phyloP scores from a whole-genome alignment of 2,329 filamentous ascomycete genomes.

The Trichoderma sp. region DNA sequence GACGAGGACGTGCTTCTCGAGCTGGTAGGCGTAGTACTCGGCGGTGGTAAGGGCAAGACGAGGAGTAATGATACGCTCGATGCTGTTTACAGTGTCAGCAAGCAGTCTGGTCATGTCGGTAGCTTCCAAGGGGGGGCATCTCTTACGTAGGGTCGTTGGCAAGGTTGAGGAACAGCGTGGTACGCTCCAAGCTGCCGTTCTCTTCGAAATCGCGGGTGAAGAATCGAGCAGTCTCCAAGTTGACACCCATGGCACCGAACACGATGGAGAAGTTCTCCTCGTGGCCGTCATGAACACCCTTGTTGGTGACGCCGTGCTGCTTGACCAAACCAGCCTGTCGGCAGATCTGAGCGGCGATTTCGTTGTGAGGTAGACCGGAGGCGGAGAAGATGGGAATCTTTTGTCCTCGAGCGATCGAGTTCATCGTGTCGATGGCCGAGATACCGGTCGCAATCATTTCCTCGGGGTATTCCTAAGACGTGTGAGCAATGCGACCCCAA shows the following conservation, averaged over 20 bases:
- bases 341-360: slow-evolving; percentile 98
- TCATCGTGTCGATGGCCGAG: slow-evolving; percentile 98
- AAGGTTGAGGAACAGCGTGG: slow-evolving; percentile 97
- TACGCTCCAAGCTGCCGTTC: slow-evolving; percentile 97
- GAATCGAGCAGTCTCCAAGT: slow-evolving; percentile 97
- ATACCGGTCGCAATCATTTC: slow-evolving; percentile 99
- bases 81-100: slow-evolving; percentile 55
- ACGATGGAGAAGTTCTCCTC: slow-evolving; percentile 99
- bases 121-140: slow-evolving; percentile 31
- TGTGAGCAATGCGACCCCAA: background rate
- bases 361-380: slow-evolving; percentile 96
- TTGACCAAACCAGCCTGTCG: slow-evolving; percentile 93
- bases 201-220: slow-evolving; percentile 99
- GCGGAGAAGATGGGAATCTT: slow-evolving; percentile 99
- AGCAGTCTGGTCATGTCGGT: background rate
- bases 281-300: slow-evolving; percentile 93
- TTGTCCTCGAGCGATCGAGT: slow-evolving; percentile 95
- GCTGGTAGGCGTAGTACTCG: slow-evolving; percentile 99
- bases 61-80: slow-evolving; percentile 99
- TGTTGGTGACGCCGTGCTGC: slow-evolving; percentile 75
- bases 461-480: slow-evolving; percentile 84
- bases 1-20: slow-evolving; percentile 99
- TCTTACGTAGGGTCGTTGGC: slow-evolving; percentile 96
- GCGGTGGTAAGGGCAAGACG: slow-evolving; percentile 97
- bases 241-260: slow-evolving; percentile 99